Evolutionary conservation across 2,329 filamentous ascomycete species (phyloP), one percentile per base, ranked within the genome.

Genomic region (Lizonia empirigonia): DNA sequence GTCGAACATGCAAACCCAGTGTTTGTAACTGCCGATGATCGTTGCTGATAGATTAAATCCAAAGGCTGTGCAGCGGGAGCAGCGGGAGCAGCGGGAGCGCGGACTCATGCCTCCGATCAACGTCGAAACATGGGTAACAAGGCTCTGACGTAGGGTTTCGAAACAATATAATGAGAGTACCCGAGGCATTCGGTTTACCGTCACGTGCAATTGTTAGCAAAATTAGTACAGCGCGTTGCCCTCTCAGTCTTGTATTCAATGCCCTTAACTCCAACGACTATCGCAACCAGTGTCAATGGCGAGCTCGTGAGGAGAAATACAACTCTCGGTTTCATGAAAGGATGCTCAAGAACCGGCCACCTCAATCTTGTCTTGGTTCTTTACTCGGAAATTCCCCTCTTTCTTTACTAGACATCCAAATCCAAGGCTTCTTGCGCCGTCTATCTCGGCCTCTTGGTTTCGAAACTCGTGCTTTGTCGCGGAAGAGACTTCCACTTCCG

Each of bases 61-160:
- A 41, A 42, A 42, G 48, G 48, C 37, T 40, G 49, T 51, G 42
- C 23, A 12, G 41, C 30, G 30, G n/a, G n/a, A n/a, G n/a, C n/a
- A n/a, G n/a, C n/a, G n/a, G n/a, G n/a, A n/a, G 42, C 23, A 12
- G 41, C 30, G 30, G 34, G 33, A 23, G 36, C 19, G 32, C 41
- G 41, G 36, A 30, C 12, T 7, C 2, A 41, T 23, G 24, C 12
- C 19, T 12, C 48, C 48, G 49, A 51, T 19, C 10, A 20, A 20
- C 16, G 15, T 35, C 35, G 35, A 47, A 39, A 39, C 34, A 10
- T 26, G 29, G 20, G 13, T 20, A 33, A 12, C 29, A 26, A 30
- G 15, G 34, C 34, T 38, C 22, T 39, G 35, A 26, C 27, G 16
- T 35, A 23, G 22, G 10, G 6, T 22, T 12, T 2, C n/a, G 45